These are phyloP conservation scores for Dryas drummondii DNA, from an alignment of 306 rosid species.

Conservation along the genomic window DNA sequence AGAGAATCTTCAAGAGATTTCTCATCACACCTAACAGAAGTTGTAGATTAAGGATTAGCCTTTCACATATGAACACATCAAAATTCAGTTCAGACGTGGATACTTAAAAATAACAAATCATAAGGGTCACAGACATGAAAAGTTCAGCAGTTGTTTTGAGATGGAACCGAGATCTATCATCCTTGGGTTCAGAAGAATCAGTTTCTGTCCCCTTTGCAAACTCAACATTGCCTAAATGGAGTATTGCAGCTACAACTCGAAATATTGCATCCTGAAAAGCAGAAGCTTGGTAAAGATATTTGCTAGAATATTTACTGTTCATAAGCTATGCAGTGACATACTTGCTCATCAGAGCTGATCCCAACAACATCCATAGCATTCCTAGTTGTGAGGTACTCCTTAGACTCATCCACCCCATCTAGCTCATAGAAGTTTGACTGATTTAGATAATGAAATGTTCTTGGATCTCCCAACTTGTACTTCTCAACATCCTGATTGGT, in stretches of 20 bases:
- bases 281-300: conserved; percentile 6
- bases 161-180: conserved; percentile 69
- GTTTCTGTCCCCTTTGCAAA: conserved; percentile 66
- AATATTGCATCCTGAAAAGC: conserved; percentile 80
- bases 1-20: conserved; percentile 83
- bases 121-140: conserved; percentile 47
- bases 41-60: conserved; percentile 24
- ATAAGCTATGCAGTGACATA: conserved; percentile 32
- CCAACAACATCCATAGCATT: conserved; percentile 97
- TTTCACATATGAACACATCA: conserved; percentile 19
- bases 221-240: conserved; percentile 90
- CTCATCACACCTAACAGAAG: conserved; percentile 71
- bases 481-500: conserved; percentile 54
- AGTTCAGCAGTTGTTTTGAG: conserved; percentile 81
- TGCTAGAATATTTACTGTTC: background rate
- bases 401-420: conserved; percentile 74
- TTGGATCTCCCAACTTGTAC: conserved; percentile 76
- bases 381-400: conserved; percentile 79
- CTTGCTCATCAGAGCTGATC: conserved; percentile 76
- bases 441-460: conserved; percentile 78
- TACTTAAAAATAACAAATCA: background rate
- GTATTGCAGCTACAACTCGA: conserved; percentile 83
- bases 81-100: background rate
- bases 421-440: conserved; percentile 73
- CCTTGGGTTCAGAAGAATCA: conserved; percentile 92